Conservation (phyloP, 1,284 basidiomycete genomes). For the Apiotrichum porosum region DNA sequence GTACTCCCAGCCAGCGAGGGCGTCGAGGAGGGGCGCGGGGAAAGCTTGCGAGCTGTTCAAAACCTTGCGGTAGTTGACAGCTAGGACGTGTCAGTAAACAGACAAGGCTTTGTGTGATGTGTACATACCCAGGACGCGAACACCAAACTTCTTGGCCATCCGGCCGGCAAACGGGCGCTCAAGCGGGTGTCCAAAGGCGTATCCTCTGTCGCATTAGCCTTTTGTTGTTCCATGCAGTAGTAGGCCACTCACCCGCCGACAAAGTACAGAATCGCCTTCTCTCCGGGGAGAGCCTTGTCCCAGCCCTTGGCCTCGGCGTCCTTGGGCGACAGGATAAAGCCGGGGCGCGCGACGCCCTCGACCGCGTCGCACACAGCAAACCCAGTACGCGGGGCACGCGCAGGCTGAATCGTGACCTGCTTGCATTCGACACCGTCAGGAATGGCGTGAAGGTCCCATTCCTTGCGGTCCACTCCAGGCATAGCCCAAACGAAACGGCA, state of each 20-base stretch:
- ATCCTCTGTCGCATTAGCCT: constrained; percentile 4
- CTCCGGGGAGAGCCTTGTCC: constrained; percentile 15
- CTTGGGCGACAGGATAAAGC: constrained; percentile 21
- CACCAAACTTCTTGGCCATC: constrained; percentile 6
- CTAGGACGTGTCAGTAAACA: neutral
- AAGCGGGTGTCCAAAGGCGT: constrained; percentile 13
- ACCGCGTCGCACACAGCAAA: neutral
- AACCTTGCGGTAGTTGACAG: constrained; percentile 18
- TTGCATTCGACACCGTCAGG: neutral
- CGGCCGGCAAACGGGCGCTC: constrained; percentile 10
- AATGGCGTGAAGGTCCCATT: neutral
- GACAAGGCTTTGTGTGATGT: neutral
- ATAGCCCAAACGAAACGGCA: neutral
- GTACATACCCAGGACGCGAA: constrained; percentile 9
- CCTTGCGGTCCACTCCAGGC: neutral
- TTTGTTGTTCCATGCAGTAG: too few relatives aligned
- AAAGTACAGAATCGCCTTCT: constrained; percentile 30
- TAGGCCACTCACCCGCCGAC: constrained; percentile 9
- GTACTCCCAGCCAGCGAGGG: constrained; percentile 17
- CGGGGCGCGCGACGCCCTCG: neutral
- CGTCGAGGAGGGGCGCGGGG: constrained; percentile 19
- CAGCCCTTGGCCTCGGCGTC: constrained; percentile 2
- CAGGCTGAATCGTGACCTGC: neutral
- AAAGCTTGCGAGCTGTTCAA: constrained; percentile 2
- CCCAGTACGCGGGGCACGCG: neutral